A percentile compares a stretch with the other conserved stretches of the same genome.
phyloP scores from a whole-genome alignment of 1,284 basidiomycete species.

The Fistulinella cinereoalba region DNA sequence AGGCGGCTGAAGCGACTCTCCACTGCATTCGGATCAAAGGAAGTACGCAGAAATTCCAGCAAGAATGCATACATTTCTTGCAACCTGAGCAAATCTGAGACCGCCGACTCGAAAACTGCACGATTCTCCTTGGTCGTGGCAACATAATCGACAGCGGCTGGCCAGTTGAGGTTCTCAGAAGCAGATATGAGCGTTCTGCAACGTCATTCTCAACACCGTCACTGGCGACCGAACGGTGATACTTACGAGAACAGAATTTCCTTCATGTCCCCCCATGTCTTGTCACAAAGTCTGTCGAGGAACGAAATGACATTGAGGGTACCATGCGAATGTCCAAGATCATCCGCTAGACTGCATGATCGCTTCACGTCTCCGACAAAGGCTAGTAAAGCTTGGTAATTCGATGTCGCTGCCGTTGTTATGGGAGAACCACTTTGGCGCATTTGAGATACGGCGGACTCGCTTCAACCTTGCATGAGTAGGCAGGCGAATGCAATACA shows the following conservation, averaged over 20 bases:
- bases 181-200: constrained; percentile 58
- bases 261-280: constrained; percentile 77
- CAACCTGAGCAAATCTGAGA: constrained; percentile 70
- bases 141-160: constrained; percentile 66
- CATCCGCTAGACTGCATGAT: constrained; percentile 46
- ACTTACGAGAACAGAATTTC: constrained; percentile 59
- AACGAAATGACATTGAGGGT: constrained; percentile 56
- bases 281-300: constrained; percentile 55
- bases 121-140: constrained; percentile 49
- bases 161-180: constrained; percentile 80
- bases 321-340: constrained; percentile 33
- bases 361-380: constrained; percentile 52
- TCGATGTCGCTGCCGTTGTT: constrained; percentile 46
- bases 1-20: constrained; percentile 37
- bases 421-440: constrained; percentile 39
- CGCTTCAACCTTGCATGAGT: constrained; percentile 41
- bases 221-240: background rate
- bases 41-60: constrained; percentile 4
- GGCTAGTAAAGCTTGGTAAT: constrained; percentile 59
- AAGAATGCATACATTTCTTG: constrained; percentile 65
- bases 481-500: constrained; percentile 1
- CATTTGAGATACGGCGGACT: constrained; percentile 52
- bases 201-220: background rate
- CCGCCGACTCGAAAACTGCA: constrained; percentile 68
- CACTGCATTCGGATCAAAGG: constrained; percentile 42